A percentile compares a stretch with the other conserved stretches of the same genome.
Evolutionary conservation across 768 basidiomycete genomes (phyloP).

Genomic region (Auricularia sp.): DNA sequence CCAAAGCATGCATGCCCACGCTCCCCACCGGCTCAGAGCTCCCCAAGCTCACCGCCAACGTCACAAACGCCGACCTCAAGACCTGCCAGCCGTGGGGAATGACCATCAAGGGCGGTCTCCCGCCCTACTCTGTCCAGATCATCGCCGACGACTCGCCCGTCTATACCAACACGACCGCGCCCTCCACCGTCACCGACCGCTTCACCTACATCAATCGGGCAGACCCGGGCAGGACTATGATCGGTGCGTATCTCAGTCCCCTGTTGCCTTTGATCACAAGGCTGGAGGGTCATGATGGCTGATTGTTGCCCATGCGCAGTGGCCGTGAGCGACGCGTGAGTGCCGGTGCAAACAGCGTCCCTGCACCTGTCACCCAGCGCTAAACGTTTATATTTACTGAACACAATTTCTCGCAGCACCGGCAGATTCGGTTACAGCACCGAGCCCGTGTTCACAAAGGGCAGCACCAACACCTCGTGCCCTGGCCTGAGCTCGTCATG

Average conservation of each 20-base stretch:
- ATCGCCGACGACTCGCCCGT: neutral
- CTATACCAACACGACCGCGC: neutral
- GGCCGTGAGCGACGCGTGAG: neutral
- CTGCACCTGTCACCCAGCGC: too few relatives aligned
- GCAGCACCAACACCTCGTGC: conserved; percentile 1
- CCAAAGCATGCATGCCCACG: neutral
- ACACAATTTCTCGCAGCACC: neutral
- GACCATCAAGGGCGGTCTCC: neutral
- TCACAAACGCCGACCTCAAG: neutral
- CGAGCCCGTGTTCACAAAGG: neutral
- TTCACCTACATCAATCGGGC: neutral
- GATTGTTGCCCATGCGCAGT: neutral
- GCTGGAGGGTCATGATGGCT: neutral
- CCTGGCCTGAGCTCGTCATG: neutral
- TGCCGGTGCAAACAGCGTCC: too few relatives aligned
- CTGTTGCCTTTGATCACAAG: neutral
- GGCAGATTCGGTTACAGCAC: neutral
- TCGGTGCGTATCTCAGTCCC: neutral
- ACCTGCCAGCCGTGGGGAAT: neutral
- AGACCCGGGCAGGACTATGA: neutral
- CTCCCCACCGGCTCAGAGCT: neutral
- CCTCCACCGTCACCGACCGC: neutral
- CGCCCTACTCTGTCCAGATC: conserved; percentile 1
- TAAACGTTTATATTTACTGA: neutral
- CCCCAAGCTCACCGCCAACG: neutral